Conservation (phyloP, 1,284 basidiomycete genomes). For the Testicularia cyperi region DNA sequence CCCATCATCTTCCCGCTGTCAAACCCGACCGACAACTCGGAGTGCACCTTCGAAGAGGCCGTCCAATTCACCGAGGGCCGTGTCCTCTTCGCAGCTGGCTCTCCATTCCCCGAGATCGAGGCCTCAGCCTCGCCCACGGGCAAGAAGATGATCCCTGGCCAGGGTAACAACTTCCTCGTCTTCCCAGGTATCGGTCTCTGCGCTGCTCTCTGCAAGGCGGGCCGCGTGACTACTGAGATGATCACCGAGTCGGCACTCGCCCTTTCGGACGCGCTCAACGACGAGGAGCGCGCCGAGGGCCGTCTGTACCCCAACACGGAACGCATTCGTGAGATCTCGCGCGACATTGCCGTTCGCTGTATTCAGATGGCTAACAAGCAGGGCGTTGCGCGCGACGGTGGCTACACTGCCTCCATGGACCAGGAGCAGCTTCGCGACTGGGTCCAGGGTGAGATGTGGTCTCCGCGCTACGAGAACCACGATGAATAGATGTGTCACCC, state of each 20-base stretch:
- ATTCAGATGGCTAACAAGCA: slow-evolving; percentile 56
- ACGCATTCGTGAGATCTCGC: slow-evolving; percentile 52
- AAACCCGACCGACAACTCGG: slow-evolving; percentile 82
- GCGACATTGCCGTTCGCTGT: slow-evolving; percentile 48
- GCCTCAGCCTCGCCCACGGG: slow-evolving; percentile 64
- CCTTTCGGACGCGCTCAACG: slow-evolving; percentile 74
- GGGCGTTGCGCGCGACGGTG: slow-evolving; percentile 44
- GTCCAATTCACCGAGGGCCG: slow-evolving; percentile 68
- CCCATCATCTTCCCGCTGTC: slow-evolving; percentile 97
- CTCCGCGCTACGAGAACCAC: slow-evolving; percentile 39
- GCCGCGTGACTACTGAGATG: slow-evolving; percentile 74
- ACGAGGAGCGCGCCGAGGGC: slow-evolving; percentile 67
- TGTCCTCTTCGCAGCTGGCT: slow-evolving; percentile 84
- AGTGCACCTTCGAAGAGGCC: slow-evolving; percentile 75
- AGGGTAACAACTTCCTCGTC: slow-evolving; percentile 78
- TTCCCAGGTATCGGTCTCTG: slow-evolving; percentile 54
- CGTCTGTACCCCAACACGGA: slow-evolving; percentile 53
- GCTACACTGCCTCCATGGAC: slow-evolving; percentile 49
- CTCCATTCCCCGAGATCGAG: slow-evolving; percentile 75
- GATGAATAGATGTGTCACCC: too few relatives aligned
- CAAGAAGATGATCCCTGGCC: slow-evolving; percentile 74
- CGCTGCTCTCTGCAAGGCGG: slow-evolving; percentile 68
- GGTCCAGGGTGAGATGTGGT: slow-evolving; percentile 56
- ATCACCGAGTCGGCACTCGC: slow-evolving; percentile 68
- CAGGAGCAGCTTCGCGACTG: slow-evolving; percentile 49